Percentiles rank a stretch among this genome's conserved stretches.
Evolutionary conservation across 352 stramenopile genomes (phyloP).

Genomic region (Thalassiosira mediterranea): DNA sequence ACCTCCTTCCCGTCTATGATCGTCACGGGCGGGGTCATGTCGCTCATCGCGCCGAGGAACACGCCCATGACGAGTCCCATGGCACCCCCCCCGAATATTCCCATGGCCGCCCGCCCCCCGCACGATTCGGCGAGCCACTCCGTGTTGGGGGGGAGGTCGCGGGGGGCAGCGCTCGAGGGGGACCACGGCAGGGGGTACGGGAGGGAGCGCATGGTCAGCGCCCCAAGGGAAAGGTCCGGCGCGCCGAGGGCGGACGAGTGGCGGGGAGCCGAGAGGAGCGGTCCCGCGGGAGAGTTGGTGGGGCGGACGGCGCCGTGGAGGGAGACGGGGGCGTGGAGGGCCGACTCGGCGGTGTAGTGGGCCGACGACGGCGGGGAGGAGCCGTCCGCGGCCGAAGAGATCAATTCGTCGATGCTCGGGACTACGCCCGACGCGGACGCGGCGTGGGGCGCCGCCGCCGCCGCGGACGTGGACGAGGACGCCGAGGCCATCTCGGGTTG

Average conservation of each 20-base stretch:
- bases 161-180: slow-evolving; percentile 37
- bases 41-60: slow-evolving; percentile 82
- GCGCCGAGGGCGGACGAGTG: neutral
- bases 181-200: slow-evolving; percentile 74
- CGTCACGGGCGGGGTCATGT: slow-evolving; percentile 78
- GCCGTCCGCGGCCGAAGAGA: slow-evolving; percentile 51
- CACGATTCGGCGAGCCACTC: slow-evolving; percentile 80
- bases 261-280: neutral
- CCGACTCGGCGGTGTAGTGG: slow-evolving; percentile 59
- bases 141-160: slow-evolving; percentile 74
- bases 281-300: slow-evolving; percentile 23
- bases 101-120: slow-evolving; percentile 78
- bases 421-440: neutral
- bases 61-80: slow-evolving; percentile 86
- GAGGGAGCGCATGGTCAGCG: slow-evolving; percentile 53
- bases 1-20: slow-evolving; percentile 79
- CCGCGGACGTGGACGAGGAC: neutral
- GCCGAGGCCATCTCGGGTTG: neutral
- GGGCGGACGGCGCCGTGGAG: slow-evolving; percentile 28
- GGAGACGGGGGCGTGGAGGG: slow-evolving; percentile 62
- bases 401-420: slow-evolving; percentile 51
- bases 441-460: neutral
- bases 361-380: slow-evolving; percentile 51
- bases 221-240: slow-evolving; percentile 12
- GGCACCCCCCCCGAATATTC: slow-evolving; percentile 79